Evolutionary conservation across 129 eudicot species (phyloP).

Genomic region (Flaveria brownii): DNA sequence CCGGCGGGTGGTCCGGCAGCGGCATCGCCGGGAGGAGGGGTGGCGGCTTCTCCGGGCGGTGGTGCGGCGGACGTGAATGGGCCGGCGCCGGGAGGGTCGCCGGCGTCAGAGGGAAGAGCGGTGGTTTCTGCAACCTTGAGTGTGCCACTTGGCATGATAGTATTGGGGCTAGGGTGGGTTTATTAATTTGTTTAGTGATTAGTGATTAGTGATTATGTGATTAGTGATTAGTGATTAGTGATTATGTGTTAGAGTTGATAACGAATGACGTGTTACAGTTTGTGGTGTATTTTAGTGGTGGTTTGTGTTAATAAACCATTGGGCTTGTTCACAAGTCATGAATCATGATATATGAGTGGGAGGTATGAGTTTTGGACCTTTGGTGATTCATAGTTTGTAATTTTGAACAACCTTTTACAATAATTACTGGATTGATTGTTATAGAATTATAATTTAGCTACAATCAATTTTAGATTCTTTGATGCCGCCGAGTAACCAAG

Average conservation of each 20-base stretch:
- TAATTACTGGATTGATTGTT: too few relatives aligned
- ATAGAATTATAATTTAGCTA: too few relatives aligned
- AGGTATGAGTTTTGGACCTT: too few relatives aligned
- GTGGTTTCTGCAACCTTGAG: neutral
- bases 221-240: neutral
- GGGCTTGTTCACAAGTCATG: neutral
- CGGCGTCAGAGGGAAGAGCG: neutral
- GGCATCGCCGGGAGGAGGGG: constrained; percentile 8
- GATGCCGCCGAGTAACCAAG: too few relatives aligned
- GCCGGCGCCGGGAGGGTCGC: neutral
- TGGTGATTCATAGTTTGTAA: too few relatives aligned
- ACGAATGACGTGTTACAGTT: neutral
- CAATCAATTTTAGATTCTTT: too few relatives aligned
- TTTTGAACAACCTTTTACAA: too few relatives aligned
- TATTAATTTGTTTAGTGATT: neutral
- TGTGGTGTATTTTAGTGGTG: neutral
- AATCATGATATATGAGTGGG: neutral
- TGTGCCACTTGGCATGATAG: neutral
- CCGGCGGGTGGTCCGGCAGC: constrained; percentile 21
- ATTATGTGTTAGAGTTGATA: neutral
- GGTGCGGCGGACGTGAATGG: neutral
- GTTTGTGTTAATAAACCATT: constrained; percentile 3
- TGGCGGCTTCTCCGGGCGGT: constrained; percentile 22
- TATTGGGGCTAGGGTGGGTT: neutral
- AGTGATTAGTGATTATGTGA: too few relatives aligned